Base-by-base conservation (phyloP, 2,329 filamentous ascomycete genomes). In the Penicillium sp. region DNA sequence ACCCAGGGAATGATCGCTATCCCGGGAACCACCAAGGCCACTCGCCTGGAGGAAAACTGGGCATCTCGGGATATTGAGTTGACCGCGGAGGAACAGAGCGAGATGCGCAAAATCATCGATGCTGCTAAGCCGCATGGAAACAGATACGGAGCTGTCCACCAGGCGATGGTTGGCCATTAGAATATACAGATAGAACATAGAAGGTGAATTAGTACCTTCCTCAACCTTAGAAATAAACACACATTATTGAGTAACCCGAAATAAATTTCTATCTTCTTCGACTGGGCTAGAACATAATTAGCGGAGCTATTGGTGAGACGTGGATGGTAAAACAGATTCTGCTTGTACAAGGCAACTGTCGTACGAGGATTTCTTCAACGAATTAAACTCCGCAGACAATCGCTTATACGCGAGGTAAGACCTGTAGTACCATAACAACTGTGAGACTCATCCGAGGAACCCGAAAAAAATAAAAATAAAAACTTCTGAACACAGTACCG, bases 1-100 rank as follows among this genome's bases (percentile, higher is more conserved):
- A 63, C 73, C 64, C 71, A 77, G 39, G 71, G 72, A 0, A 64
- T 78, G 64, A 78, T 81, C 55, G 66, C 77, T 0, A 80, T 80
- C 46, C 77, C 79, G 0, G 79, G 79, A 1, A 78, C 76, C 0
- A 79, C 76, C 0, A 79, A 77, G 57, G 52, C 69, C 0, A 45
- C 55, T 4, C 68, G 77, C 0, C 46, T 78, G 6, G 74, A 76
- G 44, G 71, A 77, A 47, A 79, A 78, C 52, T 76, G 69, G 69
- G 63, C 63, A 0, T 76, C 73, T 1, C 55, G 71, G 22, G 61
- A 75, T 9, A 58, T 77, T 43, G 67, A 73, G 1, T 52, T 77
- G 36, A 72, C 67, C 0, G 68, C 73, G 21, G 71, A 74, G 29
- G 77, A 79, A 47, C 62, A 68, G 57, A 43, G 59, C 32, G 73